Percentiles rank a stretch among this genome's conserved stretches.
Evolutionary conservation across 176 grass and related monocot species (phyloP).

Genomic region (Eleusine indica): DNA sequence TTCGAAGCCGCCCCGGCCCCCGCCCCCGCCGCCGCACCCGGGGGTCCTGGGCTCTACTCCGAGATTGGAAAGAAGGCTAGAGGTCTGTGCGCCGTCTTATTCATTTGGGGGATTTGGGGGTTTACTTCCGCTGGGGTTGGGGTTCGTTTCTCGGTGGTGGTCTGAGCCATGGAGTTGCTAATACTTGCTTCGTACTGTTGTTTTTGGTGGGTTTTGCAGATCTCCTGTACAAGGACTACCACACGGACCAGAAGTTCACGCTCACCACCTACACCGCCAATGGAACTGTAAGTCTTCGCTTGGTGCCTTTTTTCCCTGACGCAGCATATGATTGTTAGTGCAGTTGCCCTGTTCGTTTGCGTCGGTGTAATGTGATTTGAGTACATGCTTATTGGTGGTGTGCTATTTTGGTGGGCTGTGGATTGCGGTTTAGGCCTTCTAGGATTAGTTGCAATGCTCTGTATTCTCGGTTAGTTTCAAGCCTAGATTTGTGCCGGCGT

Average conservation of each 20-base stretch:
- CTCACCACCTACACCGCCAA: constrained; percentile 59
- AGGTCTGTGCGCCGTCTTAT: constrained; percentile 14
- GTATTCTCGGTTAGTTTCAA: not conserved
- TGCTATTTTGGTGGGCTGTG: not conserved
- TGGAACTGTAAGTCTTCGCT: constrained; percentile 49
- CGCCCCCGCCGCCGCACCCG: not conserved
- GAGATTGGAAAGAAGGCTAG: constrained; percentile 72
- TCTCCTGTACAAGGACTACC: constrained; percentile 74
- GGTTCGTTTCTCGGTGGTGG: not conserved
- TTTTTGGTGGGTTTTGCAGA: constrained; percentile 34
- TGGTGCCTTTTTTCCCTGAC: not conserved
- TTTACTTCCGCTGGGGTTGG: not conserved
- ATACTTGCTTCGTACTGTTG: not conserved
- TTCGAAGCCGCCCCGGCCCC: not conserved
- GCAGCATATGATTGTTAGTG: not conserved
- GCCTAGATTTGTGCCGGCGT: not conserved
- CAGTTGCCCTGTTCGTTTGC: not conserved
- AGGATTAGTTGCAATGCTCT: not conserved
- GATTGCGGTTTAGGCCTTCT: not conserved
- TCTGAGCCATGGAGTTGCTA: constrained; percentile 20
- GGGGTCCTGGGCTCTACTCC: constrained; percentile 61
- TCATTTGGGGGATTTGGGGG: not conserved
- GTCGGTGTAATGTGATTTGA: not conserved
- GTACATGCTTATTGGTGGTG: not conserved
- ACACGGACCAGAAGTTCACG: constrained; percentile 65